phyloP scores from a whole-genome alignment of 2,329 filamentous ascomycete genomes.

The Geosmithia putterillii region DNA sequence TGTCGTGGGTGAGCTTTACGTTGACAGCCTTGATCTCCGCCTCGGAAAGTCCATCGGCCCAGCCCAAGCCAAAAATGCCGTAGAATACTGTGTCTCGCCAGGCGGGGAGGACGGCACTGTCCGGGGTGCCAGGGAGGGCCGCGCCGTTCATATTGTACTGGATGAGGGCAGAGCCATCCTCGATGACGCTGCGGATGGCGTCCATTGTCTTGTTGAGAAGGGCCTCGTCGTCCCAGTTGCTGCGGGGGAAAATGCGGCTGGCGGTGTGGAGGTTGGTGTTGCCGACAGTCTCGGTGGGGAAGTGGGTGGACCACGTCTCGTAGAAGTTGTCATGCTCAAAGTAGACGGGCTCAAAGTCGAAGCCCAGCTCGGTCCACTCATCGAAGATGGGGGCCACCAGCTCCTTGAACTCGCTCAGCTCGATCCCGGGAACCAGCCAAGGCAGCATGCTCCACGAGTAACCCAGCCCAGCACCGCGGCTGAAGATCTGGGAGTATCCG shows the following conservation, averaged over 20 bases:
- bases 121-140: conserved; percentile 7
- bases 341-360: conserved; percentile 15
- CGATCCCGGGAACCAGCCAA: conserved; percentile 21
- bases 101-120: conserved; percentile 27
- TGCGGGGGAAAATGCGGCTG: conserved; percentile 26
- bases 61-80: conserved; percentile 13
- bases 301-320: conserved; percentile 23
- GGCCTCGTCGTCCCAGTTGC: conserved; percentile 9
- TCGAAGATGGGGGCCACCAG: conserved; percentile 17
- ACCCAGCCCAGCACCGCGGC: conserved; percentile 6
- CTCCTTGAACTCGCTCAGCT: conserved; percentile 16
- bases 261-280: conserved; percentile 12
- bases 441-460: conserved; percentile 17
- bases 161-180: conserved; percentile 11
- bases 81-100: conserved; percentile 29
- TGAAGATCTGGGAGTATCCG: conserved; percentile 12
- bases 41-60: conserved; percentile 7
- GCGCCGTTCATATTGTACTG: conserved; percentile 12
- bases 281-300: conserved; percentile 16
- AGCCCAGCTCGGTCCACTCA: conserved; percentile 13
- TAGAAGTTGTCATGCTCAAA: conserved; percentile 21
- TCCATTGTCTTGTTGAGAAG: conserved; percentile 8
- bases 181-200: conserved; percentile 8
- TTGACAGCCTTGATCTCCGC: conserved; percentile 9
- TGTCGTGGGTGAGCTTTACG: conserved; percentile 15